Evolutionary conservation across 2,329 filamentous ascomycete species (phyloP).

Genomic region (Epichloe bromicola): DNA sequence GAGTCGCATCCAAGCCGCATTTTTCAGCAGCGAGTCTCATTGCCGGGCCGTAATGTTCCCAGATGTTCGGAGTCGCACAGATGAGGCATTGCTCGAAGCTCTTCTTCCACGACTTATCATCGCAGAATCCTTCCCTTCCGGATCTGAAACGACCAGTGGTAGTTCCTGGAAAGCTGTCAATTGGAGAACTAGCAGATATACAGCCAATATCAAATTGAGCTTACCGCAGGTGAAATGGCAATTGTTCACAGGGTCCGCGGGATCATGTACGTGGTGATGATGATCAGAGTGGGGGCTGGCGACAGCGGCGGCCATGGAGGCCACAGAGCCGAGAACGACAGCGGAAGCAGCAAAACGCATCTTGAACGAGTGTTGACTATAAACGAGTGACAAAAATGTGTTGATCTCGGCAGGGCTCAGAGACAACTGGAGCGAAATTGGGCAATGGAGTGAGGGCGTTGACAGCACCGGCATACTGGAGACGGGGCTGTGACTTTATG

Average conservation of each 20-base stretch:
- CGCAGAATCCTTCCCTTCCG: conserved; percentile 16
- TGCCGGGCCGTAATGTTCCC: conserved; percentile 27
- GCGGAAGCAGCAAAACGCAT: conserved; percentile 18
- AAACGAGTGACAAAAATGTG: conserved; percentile 5
- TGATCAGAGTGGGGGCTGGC: conserved; percentile 12
- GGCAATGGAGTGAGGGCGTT: too few species aligned
- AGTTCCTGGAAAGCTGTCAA: conserved; percentile 13
- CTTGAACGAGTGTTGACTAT: conserved; percentile 5
- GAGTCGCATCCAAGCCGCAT: conserved; percentile 17
- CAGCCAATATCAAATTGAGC: conserved; percentile 7
- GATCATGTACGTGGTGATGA: conserved; percentile 14
- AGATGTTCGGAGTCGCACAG: conserved; percentile 31
- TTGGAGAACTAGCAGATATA: too few species aligned
- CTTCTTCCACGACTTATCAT: conserved; percentile 24
- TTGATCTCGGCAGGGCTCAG: too few species aligned
- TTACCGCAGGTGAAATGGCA: conserved; percentile 39
- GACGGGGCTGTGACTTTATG: too few species aligned
- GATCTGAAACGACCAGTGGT: conserved; percentile 10
- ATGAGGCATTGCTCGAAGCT: conserved; percentile 31
- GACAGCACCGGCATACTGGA: too few species aligned
- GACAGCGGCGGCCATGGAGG: conserved; percentile 11
- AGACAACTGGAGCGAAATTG: too few species aligned
- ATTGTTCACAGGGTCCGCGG: conserved; percentile 29
- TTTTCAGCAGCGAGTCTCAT: conserved; percentile 24
- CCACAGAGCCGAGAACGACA: conserved; percentile 17